Evolutionary conservation across 805 yeast species (phyloP).

Genomic region (Nakazawaea populi): DNA sequence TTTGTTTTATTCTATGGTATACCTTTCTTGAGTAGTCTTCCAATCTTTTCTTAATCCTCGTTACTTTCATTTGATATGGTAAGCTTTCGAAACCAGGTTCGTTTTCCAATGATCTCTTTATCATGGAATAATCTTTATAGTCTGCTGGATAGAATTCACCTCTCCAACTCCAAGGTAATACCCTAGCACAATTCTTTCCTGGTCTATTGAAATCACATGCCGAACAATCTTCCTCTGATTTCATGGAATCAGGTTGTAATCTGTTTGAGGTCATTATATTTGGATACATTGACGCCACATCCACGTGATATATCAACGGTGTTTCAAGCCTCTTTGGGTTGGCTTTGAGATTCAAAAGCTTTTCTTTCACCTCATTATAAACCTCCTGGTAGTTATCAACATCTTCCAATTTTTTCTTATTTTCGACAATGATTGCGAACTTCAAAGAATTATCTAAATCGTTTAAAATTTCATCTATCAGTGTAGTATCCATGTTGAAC

Average conservation of each 20-base stretch:
- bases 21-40: constrained; percentile 82
- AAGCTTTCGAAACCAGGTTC: constrained; percentile 83
- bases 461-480: constrained; percentile 68
- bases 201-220: constrained; percentile 96
- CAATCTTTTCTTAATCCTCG: constrained; percentile 66
- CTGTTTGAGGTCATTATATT: constrained; percentile 97
- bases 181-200: constrained; percentile 87
- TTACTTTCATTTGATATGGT: constrained; percentile 70
- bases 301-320: constrained; percentile 94
- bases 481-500: constrained; percentile 75
- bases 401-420: constrained; percentile 63
- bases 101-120: constrained; percentile 72
- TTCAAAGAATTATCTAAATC: constrained; percentile 74
- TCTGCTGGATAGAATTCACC: constrained; percentile 93
- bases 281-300: constrained; percentile 99
- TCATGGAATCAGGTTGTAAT: constrained; percentile 97
- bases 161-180: constrained; percentile 96
- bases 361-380: constrained; percentile 45
- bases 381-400: constrained; percentile 79
- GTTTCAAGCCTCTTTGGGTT: constrained; percentile 64
- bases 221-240: constrained; percentile 91
- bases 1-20: constrained; percentile 72
- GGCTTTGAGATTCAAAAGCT: constrained; percentile 51
- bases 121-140: constrained; percentile 86
- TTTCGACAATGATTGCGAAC: constrained; percentile 82